Evolutionary conservation across 176 grass and related monocot species (phyloP).

Genomic region (Zoysia pacifica): DNA sequence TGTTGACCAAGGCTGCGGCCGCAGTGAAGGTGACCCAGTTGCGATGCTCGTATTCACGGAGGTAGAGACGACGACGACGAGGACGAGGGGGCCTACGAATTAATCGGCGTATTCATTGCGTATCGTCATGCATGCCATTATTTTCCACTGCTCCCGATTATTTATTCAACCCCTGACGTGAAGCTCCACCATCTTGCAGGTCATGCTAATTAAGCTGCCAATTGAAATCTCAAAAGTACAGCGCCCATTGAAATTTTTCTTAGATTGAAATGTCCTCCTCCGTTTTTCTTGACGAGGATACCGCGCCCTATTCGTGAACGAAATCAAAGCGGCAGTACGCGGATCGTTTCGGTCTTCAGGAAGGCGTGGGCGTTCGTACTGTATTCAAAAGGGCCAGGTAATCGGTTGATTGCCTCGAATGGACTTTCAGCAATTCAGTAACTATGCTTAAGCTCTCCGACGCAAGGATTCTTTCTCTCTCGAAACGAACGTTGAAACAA

Average conservation of each 20-base stretch:
- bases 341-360: too few species aligned
- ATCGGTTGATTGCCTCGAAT: background rate
- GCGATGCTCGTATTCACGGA: conserved; percentile 25
- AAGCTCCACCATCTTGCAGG: background rate
- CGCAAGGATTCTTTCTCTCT: background rate
- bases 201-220: background rate
- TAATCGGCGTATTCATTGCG: conserved; percentile 42
- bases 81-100: background rate
- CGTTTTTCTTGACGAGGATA: too few species aligned
- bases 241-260: too few species aligned
- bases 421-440: background rate
- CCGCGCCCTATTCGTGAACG: too few species aligned
- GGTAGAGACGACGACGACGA: background rate
- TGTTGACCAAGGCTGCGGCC: conserved; percentile 42
- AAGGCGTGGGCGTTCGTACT: too few species aligned
- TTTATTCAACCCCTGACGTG: conserved; percentile 12
- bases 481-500: background rate
- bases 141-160: conserved; percentile 14
- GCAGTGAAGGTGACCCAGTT: conserved; percentile 38
- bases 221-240: too few species aligned
- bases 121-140: conserved; percentile 27
- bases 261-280: too few species aligned
- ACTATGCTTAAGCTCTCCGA: background rate
- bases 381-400: too few species aligned
- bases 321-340: too few species aligned